Conservation (phyloP, 257 asterid genomes). For the Jaltomata sinuosa region DNA sequence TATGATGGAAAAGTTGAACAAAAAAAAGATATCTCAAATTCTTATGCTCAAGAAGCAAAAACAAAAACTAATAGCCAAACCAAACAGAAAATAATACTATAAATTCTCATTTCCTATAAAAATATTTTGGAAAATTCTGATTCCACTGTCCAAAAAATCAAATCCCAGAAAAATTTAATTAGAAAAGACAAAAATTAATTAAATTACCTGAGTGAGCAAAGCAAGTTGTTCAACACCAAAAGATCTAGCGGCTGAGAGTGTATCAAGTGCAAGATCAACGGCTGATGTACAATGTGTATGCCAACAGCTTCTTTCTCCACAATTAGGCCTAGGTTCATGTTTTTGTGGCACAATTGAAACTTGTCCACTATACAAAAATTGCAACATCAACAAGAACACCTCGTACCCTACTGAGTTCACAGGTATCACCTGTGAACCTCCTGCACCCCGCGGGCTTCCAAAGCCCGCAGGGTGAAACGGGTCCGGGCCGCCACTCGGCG, state of each 20-base stretch:
- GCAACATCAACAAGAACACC: slow-evolving; percentile 74
- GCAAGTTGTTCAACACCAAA: slow-evolving; percentile 94
- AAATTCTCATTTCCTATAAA: too few relatives aligned
- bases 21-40: too few relatives aligned
- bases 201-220: slow-evolving; percentile 69
- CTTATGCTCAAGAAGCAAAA: too few relatives aligned
- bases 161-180: not conserved
- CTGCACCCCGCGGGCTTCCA: slow-evolving; percentile 28
- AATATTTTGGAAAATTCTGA: too few relatives aligned
- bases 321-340: slow-evolving; percentile 85
- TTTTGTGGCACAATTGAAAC: slow-evolving; percentile 94
- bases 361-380: slow-evolving; percentile 90
- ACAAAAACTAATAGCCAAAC: too few relatives aligned
- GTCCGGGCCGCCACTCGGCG: slow-evolving; percentile 35
- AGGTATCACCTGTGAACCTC: slow-evolving; percentile 29
- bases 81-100: too few relatives aligned
- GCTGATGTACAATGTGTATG: slow-evolving; percentile 97
- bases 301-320: slow-evolving; percentile 85
- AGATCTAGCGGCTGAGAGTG: slow-evolving; percentile 89
- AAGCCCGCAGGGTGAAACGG: slow-evolving; percentile 10
- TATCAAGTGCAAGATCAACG: slow-evolving; percentile 96
- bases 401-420: slow-evolving; percentile 82
- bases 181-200: not conserved
- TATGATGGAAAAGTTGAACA: too few relatives aligned
- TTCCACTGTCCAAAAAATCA: not conserved